phyloP scores from a whole-genome alignment of 169 alveolate species.

The Cryptosporidium meleagridis region DNA sequence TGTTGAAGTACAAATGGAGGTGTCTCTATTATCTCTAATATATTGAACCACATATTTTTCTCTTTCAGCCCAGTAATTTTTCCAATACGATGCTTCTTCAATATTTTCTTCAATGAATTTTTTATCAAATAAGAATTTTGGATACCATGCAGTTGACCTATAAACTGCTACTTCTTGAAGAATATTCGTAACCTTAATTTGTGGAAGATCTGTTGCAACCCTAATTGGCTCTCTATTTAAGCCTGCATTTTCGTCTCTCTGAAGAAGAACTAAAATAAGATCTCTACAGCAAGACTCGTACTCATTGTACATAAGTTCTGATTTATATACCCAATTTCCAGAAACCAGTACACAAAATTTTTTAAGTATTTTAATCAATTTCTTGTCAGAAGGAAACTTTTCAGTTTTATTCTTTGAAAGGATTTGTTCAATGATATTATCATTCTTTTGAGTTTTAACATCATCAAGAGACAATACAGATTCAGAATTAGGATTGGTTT shows the following conservation, averaged over 20 bases:
- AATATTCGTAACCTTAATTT: constrained; percentile 60
- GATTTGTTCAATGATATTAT: background rate
- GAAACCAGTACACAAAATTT: constrained; percentile 66
- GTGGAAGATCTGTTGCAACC: constrained; percentile 75
- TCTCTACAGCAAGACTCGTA: constrained; percentile 74
- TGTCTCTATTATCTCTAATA: constrained; percentile 61
- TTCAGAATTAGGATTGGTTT: background rate
- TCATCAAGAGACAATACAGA: background rate
- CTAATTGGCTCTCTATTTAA: constrained; percentile 71
- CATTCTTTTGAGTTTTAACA: constrained; percentile 5
- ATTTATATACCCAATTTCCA: constrained; percentile 66
- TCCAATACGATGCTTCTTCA: constrained; percentile 56
- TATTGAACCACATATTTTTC: constrained; percentile 69
- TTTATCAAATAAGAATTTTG: constrained; percentile 43
- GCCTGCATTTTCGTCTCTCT: constrained; percentile 73
- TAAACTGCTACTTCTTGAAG: constrained; percentile 45
- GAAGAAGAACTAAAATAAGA: constrained; percentile 56
- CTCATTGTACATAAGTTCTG: constrained; percentile 57
- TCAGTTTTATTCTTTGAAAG: background rate
- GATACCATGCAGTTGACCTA: constrained; percentile 75
- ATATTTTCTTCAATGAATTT: constrained; percentile 52
- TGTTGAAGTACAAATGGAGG: constrained; percentile 40
- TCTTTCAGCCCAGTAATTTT: constrained; percentile 67
- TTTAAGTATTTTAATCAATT: background rate
- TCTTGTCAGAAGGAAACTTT: constrained; percentile 38